Percentiles rank a stretch among this genome's conserved stretches.
These are phyloP conservation scores for Xylaria polymorpha DNA, from an alignment of 2,329 filamentous ascomycete species.

Conservation along the genomic window DNA sequence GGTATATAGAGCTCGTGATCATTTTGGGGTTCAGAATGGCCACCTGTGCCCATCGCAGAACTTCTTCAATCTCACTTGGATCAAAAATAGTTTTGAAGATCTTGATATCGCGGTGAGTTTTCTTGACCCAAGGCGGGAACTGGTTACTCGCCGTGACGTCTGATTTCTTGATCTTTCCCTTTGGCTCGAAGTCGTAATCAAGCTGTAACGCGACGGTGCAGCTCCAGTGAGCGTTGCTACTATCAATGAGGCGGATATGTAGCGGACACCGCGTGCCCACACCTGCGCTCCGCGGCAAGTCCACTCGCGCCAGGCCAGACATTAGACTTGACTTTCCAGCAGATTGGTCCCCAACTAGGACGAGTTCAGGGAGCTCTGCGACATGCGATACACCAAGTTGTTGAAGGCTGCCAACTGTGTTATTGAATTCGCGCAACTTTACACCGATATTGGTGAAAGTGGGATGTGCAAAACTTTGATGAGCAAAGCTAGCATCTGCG, in stretches of 20 bases:
- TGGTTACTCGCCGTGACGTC: constrained; percentile 63
- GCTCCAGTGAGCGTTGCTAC: constrained; percentile 68
- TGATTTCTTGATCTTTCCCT: constrained; percentile 56
- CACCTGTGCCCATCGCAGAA: constrained; percentile 79
- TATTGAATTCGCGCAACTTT: constrained; percentile 73
- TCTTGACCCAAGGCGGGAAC: constrained; percentile 74
- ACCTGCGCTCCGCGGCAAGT: constrained; percentile 63
- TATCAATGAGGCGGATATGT: constrained; percentile 76
- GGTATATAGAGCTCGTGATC: constrained; percentile 67
- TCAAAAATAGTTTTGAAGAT: constrained; percentile 74
- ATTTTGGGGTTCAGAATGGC: constrained; percentile 77
- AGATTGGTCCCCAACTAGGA: constrained; percentile 86
- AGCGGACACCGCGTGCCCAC: constrained; percentile 82
- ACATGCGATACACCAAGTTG: constrained; percentile 78
- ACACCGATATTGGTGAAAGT: constrained; percentile 67
- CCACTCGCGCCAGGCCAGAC: constrained; percentile 66
- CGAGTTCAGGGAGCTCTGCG: constrained; percentile 79
- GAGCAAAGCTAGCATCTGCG: constrained; percentile 46
- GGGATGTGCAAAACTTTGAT: constrained; percentile 51
- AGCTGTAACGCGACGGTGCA: constrained; percentile 75
- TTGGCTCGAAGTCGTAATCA: constrained; percentile 68
- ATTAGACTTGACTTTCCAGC: constrained; percentile 78
- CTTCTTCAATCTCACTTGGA: constrained; percentile 71
- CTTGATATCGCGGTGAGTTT: constrained; percentile 57
- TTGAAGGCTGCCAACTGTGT: constrained; percentile 75